A percentile compares a stretch with the other conserved stretches of the same genome.
Conservation (phyloP, 1,284 basidiomycete genomes). For the Peniophora sp. region DNA sequence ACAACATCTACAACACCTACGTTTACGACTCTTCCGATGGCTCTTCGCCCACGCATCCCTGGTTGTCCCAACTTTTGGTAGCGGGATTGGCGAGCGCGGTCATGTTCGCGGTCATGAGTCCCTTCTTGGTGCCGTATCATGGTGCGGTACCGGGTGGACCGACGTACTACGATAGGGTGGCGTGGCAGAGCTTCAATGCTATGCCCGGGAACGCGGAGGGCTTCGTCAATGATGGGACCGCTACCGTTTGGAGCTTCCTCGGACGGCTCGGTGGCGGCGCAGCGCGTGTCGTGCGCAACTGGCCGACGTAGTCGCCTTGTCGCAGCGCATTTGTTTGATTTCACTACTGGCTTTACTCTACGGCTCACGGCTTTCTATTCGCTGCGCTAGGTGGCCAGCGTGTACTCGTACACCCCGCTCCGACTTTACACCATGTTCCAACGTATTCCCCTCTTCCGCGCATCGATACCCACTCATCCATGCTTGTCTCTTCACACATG, state of each 20-base stretch:
- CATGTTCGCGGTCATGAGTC: conserved; percentile 46
- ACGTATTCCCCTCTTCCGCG: no score
- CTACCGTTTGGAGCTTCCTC: conserved; percentile 53
- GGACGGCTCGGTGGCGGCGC: conserved; percentile 62
- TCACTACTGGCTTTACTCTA: neutral
- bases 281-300: conserved; percentile 62
- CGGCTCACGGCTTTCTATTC: no score
- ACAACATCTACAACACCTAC: conserved; percentile 80
- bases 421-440: no score
- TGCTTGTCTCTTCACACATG: no score
- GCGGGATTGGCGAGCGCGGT: conserved; percentile 50
- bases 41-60: conserved; percentile 15
- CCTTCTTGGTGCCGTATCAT: conserved; percentile 46
- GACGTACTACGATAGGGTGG: conserved; percentile 67
- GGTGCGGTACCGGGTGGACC: conserved; percentile 55
- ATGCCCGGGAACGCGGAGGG: conserved; percentile 64
- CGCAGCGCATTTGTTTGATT: neutral
- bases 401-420: no score
- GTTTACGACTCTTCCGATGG: conserved; percentile 45
- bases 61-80: conserved; percentile 36
- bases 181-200: conserved; percentile 70
- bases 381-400: no score
- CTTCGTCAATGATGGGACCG: conserved; percentile 39
- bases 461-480: no score
- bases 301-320: conserved; percentile 47